These are phyloP conservation scores for Narthecium ossifragum DNA, from an alignment of 106 monocot genomes.

Conservation along the genomic window DNA sequence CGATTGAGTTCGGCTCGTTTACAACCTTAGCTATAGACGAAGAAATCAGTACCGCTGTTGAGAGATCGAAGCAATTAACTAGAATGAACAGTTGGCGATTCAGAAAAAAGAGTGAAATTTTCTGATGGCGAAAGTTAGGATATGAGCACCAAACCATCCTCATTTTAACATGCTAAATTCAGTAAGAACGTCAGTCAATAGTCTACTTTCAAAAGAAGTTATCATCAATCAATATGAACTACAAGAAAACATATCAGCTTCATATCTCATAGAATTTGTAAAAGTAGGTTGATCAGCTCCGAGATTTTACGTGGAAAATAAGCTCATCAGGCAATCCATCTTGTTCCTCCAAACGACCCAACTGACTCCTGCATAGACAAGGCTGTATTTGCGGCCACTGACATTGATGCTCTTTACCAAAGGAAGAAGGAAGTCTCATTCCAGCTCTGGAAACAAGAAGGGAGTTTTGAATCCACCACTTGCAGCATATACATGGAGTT, in stretches of 20 bases:
- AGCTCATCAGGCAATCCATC: conserved; percentile 87
- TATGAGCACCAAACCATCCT: too few relatives aligned
- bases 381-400: conserved; percentile 91
- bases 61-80: too few relatives aligned
- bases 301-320: conserved; percentile 86
- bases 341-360: conserved; percentile 85
- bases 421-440: conserved; percentile 82
- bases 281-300: conserved; percentile 92
- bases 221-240: too few relatives aligned
- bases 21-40: too few relatives aligned
- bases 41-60: too few relatives aligned
- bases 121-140: not conserved
- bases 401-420: conserved; percentile 90
- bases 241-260: too few relatives aligned
- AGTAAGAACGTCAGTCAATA: too few relatives aligned
- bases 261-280: too few relatives aligned
- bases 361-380: conserved; percentile 84
- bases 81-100: not conserved
- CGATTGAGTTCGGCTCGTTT: too few relatives aligned
- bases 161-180: too few relatives aligned
- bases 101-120: not conserved
- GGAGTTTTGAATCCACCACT: conserved; percentile 83
- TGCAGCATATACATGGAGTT: conserved; percentile 83
- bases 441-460: conserved; percentile 76
- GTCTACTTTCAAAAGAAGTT: too few relatives aligned